Percentiles rank a stretch among this genome's conserved stretches.
Evolutionary conservation across 768 basidiomycete genomes (phyloP).

Genomic region (Hydnum rufescens): DNA sequence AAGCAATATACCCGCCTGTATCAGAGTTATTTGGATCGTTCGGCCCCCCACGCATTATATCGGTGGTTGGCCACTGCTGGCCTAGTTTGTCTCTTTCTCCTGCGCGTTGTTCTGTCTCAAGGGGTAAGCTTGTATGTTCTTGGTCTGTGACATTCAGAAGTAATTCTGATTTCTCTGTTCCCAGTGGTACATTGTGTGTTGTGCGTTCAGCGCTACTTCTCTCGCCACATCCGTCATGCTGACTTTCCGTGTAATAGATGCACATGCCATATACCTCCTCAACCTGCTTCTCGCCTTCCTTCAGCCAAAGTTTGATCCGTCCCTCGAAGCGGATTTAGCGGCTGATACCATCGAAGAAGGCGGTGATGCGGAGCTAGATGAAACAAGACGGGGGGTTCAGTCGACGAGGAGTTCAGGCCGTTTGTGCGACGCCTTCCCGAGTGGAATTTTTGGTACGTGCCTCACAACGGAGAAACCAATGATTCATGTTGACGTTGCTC

Average conservation of each 20-base stretch:
- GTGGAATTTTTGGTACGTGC: slow-evolving; percentile 80
- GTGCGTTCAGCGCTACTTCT: slow-evolving; percentile 7
- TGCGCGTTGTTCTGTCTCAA: slow-evolving; percentile 74
- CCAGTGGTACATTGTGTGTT: slow-evolving; percentile 65
- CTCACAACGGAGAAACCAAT: not conserved
- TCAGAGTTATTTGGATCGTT: slow-evolving; percentile 75
- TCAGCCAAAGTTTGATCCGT: slow-evolving; percentile 95
- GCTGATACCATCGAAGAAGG: slow-evolving; percentile 95
- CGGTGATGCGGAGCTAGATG: slow-evolving; percentile 28
- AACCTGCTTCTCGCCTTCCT: slow-evolving; percentile 95
- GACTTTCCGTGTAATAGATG: slow-evolving; percentile 30
- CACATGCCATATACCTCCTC: slow-evolving; percentile 84
- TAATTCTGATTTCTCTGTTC: slow-evolving; percentile 10
- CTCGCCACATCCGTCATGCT: not conserved
- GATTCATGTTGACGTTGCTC: not conserved
- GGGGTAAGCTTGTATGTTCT: slow-evolving; percentile 39
- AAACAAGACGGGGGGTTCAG: slow-evolving; percentile 11
- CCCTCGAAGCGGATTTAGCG: slow-evolving; percentile 76
- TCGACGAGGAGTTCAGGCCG: slow-evolving; percentile 90
- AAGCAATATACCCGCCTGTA: slow-evolving; percentile 34
- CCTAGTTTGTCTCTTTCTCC: slow-evolving; percentile 51
- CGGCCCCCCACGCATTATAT: slow-evolving; percentile 76
- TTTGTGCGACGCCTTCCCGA: slow-evolving; percentile 91
- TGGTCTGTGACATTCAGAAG: slow-evolving; percentile 7
- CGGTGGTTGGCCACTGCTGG: slow-evolving; percentile 70